These are phyloP conservation scores for Phytopythium aichiense DNA, from an alignment of 352 stramenopile genomes.

Conservation along the genomic window DNA sequence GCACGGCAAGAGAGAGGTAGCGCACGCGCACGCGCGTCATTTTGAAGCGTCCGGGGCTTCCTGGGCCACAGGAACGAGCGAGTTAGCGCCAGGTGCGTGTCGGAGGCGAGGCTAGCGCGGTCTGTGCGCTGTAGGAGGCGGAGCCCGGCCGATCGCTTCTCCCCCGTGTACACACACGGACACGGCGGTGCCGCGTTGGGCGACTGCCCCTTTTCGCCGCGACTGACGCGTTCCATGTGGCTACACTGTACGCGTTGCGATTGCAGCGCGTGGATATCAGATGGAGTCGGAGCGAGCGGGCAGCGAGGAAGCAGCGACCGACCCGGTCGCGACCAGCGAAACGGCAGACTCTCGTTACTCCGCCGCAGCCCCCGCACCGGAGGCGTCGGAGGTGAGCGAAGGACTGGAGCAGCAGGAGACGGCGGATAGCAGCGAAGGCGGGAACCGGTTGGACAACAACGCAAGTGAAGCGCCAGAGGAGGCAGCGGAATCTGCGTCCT, in stretches of 20 bases:
- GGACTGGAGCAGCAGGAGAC: not conserved
- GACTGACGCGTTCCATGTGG: not conserved
- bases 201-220: not conserved
- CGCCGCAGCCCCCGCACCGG: not conserved
- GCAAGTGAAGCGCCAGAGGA: not conserved
- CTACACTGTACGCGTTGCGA: not conserved
- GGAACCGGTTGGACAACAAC: not conserved
- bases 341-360: not conserved
- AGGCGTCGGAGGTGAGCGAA: not conserved
- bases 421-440: not conserved
- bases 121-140: not conserved
- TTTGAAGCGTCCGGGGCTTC: not conserved
- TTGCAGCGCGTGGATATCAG: not conserved
- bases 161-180: not conserved
- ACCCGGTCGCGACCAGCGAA: conserved; percentile 1
- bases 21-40: not conserved
- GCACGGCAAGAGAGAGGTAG: not conserved
- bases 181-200: not conserved
- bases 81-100: conserved; percentile 1
- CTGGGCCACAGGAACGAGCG: not conserved
- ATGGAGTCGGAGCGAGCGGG: conserved; percentile 3
- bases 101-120: not conserved
- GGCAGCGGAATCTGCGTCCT: not conserved
- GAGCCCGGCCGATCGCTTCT: not conserved
- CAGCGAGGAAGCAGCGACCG: not conserved